Evolutionary conservation across 1,284 basidiomycete species (phyloP).

Genomic region (Pseudomicrostroma phylloplanum): DNA sequence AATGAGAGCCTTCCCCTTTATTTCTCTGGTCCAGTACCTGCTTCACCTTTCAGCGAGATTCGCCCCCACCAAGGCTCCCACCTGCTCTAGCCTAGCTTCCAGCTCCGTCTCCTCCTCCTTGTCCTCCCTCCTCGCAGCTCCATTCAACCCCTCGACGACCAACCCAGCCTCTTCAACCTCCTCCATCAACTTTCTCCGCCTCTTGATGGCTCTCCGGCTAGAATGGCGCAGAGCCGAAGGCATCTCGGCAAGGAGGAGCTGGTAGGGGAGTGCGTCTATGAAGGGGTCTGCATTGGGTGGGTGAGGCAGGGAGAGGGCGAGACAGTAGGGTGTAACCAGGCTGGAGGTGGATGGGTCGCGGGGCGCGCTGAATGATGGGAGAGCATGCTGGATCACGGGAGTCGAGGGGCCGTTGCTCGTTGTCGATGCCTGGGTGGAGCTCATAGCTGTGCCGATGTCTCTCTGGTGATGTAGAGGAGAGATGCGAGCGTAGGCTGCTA

Average conservation of each 20-base stretch:
- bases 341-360: no score
- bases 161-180: neutral
- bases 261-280: slow-evolving; percentile 3
- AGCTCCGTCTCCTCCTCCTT: slow-evolving; percentile 4
- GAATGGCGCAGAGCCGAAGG: neutral
- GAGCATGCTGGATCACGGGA: no score
- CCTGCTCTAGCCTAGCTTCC: slow-evolving; percentile 4
- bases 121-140: neutral
- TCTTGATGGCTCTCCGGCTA: neutral
- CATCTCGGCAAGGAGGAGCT: slow-evolving; percentile 7
- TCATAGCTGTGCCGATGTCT: no score
- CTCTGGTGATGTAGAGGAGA: no score
- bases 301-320: slow-evolving; percentile 6
- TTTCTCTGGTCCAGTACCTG: neutral
- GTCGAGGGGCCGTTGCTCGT: no score
- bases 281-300: slow-evolving; percentile 2
- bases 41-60: neutral
- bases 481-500: no score
- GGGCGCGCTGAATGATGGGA: no score
- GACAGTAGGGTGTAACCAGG: neutral
- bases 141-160: neutral
- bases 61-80: neutral
- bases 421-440: no score
- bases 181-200: neutral
- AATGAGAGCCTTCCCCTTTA: neutral